Evolutionary conservation across 2,329 filamentous ascomycete genomes (phyloP), one percentile per base, ranked within the genome.

Genomic region (Hypoxylon sp.): DNA sequence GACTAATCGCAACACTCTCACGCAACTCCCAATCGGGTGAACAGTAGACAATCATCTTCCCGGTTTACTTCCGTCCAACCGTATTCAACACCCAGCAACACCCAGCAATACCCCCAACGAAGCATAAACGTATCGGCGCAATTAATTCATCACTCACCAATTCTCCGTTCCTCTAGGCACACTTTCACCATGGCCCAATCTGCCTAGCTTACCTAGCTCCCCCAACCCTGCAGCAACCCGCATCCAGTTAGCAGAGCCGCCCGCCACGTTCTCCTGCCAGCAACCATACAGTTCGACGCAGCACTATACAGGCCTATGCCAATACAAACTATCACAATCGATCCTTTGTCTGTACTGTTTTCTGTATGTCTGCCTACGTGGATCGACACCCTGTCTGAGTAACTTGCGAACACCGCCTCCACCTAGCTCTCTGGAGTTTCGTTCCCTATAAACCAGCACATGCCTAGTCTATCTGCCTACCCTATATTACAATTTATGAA

Each of bases 231-330:
- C 74, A 77, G 68, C 71, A 68, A 69, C 67, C 75, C 74, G 73
- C 69, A 74, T 76, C 68, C 65, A 75, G 74, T 75, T 75, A 76
- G 74, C 73, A 75, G 75, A 76, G 74, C 73, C 73, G 72, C 73
- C 70, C 63, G 63, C 66, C 68, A 71, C 68, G 63, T 64, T 67
- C 68, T 60, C 38, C 67, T 61, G 46, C 63, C 59, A 43, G 53
- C 9, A 55, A 41, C 62, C 63, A 46, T 49, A 52, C 63, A 48
- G 43, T 52, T 64, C 57, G 10, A 46, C 41, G 23, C 58, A 62
- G 17, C 38, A 43, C 38, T 21, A 43, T 43, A 43, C 58, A 62
- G 17, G 17, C 21, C 38, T 21, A 43, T 43, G 21, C 38, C 38
- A 43, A 11, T 60, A 60, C 61, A 62, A 59, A 52, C 50, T 41